Percentiles rank a stretch among this genome's conserved stretches.
phyloP scores from a whole-genome alignment of 2,329 filamentous ascomycete genomes.

The Curvularia sp. region DNA sequence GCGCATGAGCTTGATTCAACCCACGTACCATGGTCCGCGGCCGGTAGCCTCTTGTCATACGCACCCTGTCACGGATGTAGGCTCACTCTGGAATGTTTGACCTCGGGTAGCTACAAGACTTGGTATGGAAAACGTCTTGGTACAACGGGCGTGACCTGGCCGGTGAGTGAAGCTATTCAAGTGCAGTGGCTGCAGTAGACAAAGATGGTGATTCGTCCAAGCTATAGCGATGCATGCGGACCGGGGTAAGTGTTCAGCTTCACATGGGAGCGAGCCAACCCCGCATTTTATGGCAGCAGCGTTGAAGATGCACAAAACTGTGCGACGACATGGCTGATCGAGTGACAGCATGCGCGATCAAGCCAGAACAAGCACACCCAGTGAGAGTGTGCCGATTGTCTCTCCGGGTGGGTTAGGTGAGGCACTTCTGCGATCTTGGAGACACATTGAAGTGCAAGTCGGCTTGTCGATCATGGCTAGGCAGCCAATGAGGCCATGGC shows the following conservation, averaged over 20 bases:
- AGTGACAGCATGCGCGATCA: conserved; percentile 6
- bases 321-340: conserved; percentile 6
- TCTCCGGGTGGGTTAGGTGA: conserved; percentile 15
- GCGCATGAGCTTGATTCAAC: conserved; percentile 3
- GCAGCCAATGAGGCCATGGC: conserved; percentile 33
- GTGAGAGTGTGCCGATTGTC: not conserved
- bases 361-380: not conserved
- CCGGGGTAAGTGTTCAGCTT: conserved; percentile 29
- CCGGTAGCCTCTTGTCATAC: conserved; percentile 29
- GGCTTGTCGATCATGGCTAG: conserved; percentile 29
- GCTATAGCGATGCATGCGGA: conserved; percentile 19
- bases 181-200: conserved; percentile 23
- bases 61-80: conserved; percentile 8
- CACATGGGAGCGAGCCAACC: conserved; percentile 36
- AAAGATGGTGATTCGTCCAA: conserved; percentile 31
- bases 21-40: conserved; percentile 27
- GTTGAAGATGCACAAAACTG: not conserved
- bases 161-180: conserved; percentile 15
- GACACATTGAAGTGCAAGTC: conserved; percentile 22
- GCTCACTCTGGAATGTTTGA: not conserved
- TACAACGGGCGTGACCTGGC: conserved; percentile 6
- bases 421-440: conserved; percentile 22
- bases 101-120: conserved; percentile 4
- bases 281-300: conserved; percentile 28
- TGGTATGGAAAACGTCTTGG: conserved; percentile 9